Conservation (phyloP, 169 alveolate species). For the Eimeria acervulina region DNA sequence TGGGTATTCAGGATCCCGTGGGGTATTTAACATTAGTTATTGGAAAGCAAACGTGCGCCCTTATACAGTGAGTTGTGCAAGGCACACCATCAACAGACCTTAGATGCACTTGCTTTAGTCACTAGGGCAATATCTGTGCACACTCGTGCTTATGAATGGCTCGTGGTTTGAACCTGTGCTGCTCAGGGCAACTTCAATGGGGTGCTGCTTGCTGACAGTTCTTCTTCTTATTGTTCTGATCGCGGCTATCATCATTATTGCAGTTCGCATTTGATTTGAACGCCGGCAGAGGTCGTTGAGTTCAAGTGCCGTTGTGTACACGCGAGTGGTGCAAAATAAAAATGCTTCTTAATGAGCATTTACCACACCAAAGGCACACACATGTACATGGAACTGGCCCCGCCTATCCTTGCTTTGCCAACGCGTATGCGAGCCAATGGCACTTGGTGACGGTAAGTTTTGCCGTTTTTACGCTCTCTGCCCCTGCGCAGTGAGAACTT, state of each 20-base stretch:
- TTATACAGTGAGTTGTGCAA: conserved; percentile 51
- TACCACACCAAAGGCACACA: not conserved
- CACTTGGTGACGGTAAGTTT: conserved; percentile 9
- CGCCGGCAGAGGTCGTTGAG: not conserved
- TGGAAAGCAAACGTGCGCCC: conserved; percentile 79
- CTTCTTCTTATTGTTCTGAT: not conserved
- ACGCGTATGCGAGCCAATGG: conserved; percentile 1
- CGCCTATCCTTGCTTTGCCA: not conserved
- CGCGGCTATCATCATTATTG: conserved; percentile 64
- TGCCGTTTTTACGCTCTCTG: conserved; percentile 27
- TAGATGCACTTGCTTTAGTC: not conserved
- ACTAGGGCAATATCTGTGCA: not conserved
- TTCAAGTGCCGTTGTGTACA: not conserved
- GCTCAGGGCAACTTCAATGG: conserved; percentile 68
- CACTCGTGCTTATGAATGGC: not conserved
- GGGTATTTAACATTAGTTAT: conserved; percentile 48
- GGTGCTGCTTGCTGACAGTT: conserved; percentile 45
- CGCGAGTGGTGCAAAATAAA: not conserved
- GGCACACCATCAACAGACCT: not conserved
- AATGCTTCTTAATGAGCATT: not conserved
- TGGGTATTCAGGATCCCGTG: conserved; percentile 65
- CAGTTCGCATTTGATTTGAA: conserved; percentile 14
- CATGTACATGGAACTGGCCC: not conserved
- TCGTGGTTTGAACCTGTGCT: not conserved
- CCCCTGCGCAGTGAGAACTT: not conserved